Conservation (phyloP, 2,329 filamentous ascomycete species). For the Sporothrix inflata region DNA sequence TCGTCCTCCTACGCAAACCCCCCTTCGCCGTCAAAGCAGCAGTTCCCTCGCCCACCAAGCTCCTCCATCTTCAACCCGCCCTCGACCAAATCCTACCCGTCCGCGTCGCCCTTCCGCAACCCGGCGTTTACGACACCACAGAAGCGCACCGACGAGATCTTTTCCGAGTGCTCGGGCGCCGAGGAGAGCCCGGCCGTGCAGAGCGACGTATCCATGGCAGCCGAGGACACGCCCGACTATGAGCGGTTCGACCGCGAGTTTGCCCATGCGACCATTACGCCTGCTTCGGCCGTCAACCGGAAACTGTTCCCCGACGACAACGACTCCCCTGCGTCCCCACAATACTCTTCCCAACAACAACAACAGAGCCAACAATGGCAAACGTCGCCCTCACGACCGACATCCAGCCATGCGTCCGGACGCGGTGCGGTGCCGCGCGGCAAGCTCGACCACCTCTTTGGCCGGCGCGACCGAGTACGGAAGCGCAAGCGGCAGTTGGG, state of each 20-base stretch:
- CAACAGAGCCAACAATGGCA: slow-evolving; percentile 2
- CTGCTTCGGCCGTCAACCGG: slow-evolving; percentile 45
- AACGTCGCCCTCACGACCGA: slow-evolving; percentile 6
- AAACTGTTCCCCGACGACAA: slow-evolving; percentile 30
- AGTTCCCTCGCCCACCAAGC: slow-evolving; percentile 46
- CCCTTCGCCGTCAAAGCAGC: slow-evolving; percentile 38
- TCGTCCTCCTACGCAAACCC: slow-evolving; percentile 12
- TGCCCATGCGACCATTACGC: slow-evolving; percentile 51
- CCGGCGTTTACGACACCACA: slow-evolving; percentile 67
- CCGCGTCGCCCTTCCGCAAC: slow-evolving; percentile 64
- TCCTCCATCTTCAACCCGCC: slow-evolving; percentile 53
- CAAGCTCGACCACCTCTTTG: slow-evolving; percentile 43
- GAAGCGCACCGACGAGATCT: slow-evolving; percentile 56
- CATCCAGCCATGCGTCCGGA: slow-evolving; percentile 54
- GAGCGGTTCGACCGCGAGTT: slow-evolving; percentile 50
- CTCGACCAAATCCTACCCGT: slow-evolving; percentile 45
- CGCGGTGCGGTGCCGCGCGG: slow-evolving; percentile 65
- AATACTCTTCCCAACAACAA: not conserved
- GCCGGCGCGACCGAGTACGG: slow-evolving; percentile 51
- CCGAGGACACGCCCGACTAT: slow-evolving; percentile 56
- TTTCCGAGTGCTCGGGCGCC: slow-evolving; percentile 60
- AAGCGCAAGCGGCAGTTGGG: slow-evolving; percentile 58
- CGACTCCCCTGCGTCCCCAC: slow-evolving; percentile 1
- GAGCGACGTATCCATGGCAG: slow-evolving; percentile 57
- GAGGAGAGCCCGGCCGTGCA: slow-evolving; percentile 65